Evolutionary conservation across 305 asterid species (phyloP).

Genomic region (Solanum chacoense): DNA sequence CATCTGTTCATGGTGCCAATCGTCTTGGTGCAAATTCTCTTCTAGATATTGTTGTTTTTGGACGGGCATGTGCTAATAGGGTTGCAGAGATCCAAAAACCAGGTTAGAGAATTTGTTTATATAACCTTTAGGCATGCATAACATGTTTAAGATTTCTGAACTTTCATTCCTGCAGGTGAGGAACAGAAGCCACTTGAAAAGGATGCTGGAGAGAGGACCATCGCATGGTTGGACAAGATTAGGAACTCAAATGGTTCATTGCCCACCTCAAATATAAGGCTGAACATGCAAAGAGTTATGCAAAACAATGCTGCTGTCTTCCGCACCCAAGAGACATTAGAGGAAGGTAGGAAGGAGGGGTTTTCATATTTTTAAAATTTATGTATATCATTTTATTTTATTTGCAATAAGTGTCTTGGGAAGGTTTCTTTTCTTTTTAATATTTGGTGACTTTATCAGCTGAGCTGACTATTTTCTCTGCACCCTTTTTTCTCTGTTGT

Average conservation of each 20-base stretch:
- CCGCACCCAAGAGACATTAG: slow-evolving; percentile 92
- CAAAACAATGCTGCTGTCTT: slow-evolving; percentile 98
- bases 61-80: slow-evolving; percentile 98
- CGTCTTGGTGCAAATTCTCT: slow-evolving; percentile 99
- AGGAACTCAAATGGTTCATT: slow-evolving; percentile 86
- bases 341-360: slow-evolving; percentile 51
- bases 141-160: slow-evolving; percentile 8
- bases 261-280: slow-evolving; percentile 81
- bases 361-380: background rate
- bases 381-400: background rate
- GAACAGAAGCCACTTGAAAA: slow-evolving; percentile 70
- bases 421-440: background rate
- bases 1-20: slow-evolving; percentile 99
- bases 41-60: slow-evolving; percentile 97
- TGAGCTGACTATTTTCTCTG: background rate
- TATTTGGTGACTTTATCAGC: background rate
- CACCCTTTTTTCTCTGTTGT: slow-evolving; percentile 3
- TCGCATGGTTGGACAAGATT: slow-evolving; percentile 92
- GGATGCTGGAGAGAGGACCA: slow-evolving; percentile 84
- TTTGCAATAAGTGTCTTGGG: background rate
- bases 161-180: slow-evolving; percentile 45
- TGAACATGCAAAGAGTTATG: slow-evolving; percentile 93
- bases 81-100: slow-evolving; percentile 87
- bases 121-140: background rate
- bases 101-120: slow-evolving; percentile 28